Percentiles rank a stretch among this genome's conserved stretches.
Evolutionary conservation across 805 yeast species (phyloP).

Genomic region (Starmera dryadoides): DNA sequence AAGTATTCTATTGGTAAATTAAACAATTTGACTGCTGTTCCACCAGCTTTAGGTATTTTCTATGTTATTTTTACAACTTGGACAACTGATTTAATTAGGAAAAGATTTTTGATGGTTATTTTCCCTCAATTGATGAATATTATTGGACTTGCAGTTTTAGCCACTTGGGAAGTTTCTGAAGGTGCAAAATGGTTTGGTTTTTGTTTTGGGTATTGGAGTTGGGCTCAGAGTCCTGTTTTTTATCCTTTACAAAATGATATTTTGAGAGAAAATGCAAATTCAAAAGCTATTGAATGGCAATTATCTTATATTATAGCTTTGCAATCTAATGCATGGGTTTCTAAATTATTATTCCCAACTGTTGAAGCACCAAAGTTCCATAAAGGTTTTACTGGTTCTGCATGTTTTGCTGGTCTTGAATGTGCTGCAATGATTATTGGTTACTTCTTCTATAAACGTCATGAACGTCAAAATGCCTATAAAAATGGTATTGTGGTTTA

Average conservation of each 20-base stretch:
- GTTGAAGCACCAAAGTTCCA: constrained; percentile 46
- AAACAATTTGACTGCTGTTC: constrained; percentile 32
- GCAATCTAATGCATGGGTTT: constrained; percentile 44
- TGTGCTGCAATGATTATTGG: constrained; percentile 18
- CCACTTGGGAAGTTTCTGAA: constrained; percentile 42
- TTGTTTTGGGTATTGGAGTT: constrained; percentile 30
- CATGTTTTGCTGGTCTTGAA: constrained; percentile 26
- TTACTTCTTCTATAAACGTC: constrained; percentile 30
- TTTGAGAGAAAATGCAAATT: constrained; percentile 43
- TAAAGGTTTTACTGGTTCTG: constrained; percentile 45
- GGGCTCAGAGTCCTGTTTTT: constrained; percentile 56
- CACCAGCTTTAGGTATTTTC: constrained; percentile 24
- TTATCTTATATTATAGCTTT: constrained; percentile 43
- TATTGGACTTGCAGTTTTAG: constrained; percentile 37
- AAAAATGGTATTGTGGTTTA: constrained; percentile 28
- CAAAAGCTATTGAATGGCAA: constrained; percentile 42
- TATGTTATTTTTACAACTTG: not conserved
- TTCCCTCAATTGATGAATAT: constrained; percentile 37
- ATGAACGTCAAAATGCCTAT: constrained; percentile 27
- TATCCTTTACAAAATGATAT: constrained; percentile 54
- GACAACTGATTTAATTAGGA: constrained; percentile 30
- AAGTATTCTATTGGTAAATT: constrained; percentile 28
- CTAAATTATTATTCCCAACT: constrained; percentile 33
- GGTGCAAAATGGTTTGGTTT: constrained; percentile 48
- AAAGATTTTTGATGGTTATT: constrained; percentile 35